A percentile compares a stretch with the other conserved stretches of the same genome.
Conservation (phyloP, 169 alveolate species). For the Plasmodium relictum region DNA sequence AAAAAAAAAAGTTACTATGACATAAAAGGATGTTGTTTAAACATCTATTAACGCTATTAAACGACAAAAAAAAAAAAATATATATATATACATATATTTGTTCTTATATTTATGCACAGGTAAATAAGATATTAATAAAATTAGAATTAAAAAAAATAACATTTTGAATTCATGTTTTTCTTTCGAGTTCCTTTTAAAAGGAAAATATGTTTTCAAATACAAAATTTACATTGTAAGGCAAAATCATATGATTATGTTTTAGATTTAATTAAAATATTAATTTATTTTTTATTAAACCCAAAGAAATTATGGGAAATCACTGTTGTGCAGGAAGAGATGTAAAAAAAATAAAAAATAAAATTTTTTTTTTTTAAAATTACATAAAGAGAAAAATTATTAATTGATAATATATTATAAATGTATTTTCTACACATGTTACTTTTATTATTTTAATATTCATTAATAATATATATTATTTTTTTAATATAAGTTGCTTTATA, state of each 20-base stretch:
- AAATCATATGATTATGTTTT: constrained; percentile 69
- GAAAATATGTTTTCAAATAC: background rate
- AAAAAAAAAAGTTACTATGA: constrained; percentile 14
- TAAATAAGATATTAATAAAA: constrained; percentile 34
- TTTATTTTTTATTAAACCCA: constrained; percentile 28
- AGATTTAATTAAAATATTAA: constrained; percentile 56
- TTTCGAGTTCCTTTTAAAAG: constrained; percentile 6
- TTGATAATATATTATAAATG: too few relatives aligned
- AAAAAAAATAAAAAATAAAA: constrained; percentile 24
- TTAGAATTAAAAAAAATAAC: constrained; percentile 15
- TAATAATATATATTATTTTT: background rate
- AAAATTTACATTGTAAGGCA: constrained; percentile 32
- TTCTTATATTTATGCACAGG: constrained; percentile 16
- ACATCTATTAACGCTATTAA: constrained; percentile 26
- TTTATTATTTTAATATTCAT: too few relatives aligned
- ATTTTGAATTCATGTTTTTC: constrained; percentile 8
- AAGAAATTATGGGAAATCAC: constrained; percentile 82
- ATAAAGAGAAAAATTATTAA: background rate
- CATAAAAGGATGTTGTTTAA: constrained; percentile 30
- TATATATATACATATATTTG: constrained; percentile 10
- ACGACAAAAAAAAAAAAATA: constrained; percentile 7
- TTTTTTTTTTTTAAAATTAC: background rate
- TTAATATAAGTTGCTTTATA: constrained; percentile 44
- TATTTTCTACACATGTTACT: too few relatives aligned
- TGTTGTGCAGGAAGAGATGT: constrained; percentile 88